Base-by-base conservation (phyloP, 2,329 filamentous ascomycete genomes). In the Pseudogymnoascus sp. region DNA sequence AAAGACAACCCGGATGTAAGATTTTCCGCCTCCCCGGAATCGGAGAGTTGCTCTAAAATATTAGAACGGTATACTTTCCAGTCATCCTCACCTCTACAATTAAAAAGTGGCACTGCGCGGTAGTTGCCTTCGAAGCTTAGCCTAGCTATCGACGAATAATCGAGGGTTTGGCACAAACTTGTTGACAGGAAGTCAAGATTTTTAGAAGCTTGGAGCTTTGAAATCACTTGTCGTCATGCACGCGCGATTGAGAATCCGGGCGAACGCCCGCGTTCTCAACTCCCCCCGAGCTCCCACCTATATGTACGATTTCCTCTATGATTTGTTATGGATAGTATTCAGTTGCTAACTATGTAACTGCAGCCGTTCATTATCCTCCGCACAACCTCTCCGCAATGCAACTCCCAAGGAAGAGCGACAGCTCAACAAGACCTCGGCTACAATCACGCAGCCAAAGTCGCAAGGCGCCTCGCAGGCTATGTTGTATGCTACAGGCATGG, bases 381-480 rank as follows among this genome's bases (percentile, higher is more conserved):
- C 70, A 9, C 62, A 67, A 38, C 63, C 63, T 32, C 63, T 66
- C 39, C 69, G 66, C 57, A 37, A 58, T 50, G 63, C 68, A 39
- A 63, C 65, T 25, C 64, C 65, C 63, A 66, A 71, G 67, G 67
- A 69, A 16, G 60, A 62, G 16, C 34, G 32, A n/a, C 34, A 80
- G 68, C 83, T 96, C 74, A 99, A 99, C 81, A 90, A 85, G 74
- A 80, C 93, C 72, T 97, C 92, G 64, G 79, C 85, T 64, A 75
- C 80, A 73, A 93, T 99, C 78, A 99, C 94, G 25, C 92, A 97
- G 77, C 93, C 92, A 73, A 97, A 97, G 79, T 94, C 93, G 34
- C 94, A 99, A 79, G 94, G 94, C 68, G 94, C 95, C 61, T 97
- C 94, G 41, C 94, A 99, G 79, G 94, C 95, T 66, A 99, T 99